Base-by-base conservation (phyloP, 495 filamentous ascomycete species). In the Trypethelium eluteriae region DNA sequence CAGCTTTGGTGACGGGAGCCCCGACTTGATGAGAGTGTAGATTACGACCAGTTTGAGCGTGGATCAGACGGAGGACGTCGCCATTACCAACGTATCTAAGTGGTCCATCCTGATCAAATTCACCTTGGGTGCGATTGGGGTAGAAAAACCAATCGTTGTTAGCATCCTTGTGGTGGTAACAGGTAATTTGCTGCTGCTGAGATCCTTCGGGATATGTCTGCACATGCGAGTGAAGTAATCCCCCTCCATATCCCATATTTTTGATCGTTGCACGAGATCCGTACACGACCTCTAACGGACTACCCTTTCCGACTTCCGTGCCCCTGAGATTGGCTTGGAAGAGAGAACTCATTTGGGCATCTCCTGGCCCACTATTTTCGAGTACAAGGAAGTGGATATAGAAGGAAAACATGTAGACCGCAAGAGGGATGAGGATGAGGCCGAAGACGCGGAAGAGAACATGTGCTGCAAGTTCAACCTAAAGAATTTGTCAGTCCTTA, bases 81-180 rank as follows among this genome's bases (percentile, higher is more conserved):
- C 88, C 87, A 74, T 98, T 85, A 11, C 84, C 89, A 69, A 96
- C 83, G 74, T 86, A 95, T 67, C 85, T 84, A 59, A 92, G 79
- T 9, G 82, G 80, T 39, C 81, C 85, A 39, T 89, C 85, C 2
- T 84, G 76, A 71, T 91, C 83, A 72, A 86, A 95, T n/a, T 89
- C 88, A 2, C 82, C 75, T 41, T 93, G 82, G 39, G 80, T 70
- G 50, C 94, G 89, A 79, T 92, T 94, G 18, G 94, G 95, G 74
- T 96, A 96, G 75, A 98, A 96, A 77, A 93, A 97, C 94, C 94
- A 98, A 78, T 98, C 95, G 73, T 98, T 98, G 81, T 98, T 98
- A 71, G 94, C 85, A 83, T 98, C 94, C 75, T 98, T 98, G 81
- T 98, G 94, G 77, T 98, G 94, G 75, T 98, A 98, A 79, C 94